Evolutionary conservation across 306 rosid species (phyloP).

Genomic region (Corylus heterophylla): DNA sequence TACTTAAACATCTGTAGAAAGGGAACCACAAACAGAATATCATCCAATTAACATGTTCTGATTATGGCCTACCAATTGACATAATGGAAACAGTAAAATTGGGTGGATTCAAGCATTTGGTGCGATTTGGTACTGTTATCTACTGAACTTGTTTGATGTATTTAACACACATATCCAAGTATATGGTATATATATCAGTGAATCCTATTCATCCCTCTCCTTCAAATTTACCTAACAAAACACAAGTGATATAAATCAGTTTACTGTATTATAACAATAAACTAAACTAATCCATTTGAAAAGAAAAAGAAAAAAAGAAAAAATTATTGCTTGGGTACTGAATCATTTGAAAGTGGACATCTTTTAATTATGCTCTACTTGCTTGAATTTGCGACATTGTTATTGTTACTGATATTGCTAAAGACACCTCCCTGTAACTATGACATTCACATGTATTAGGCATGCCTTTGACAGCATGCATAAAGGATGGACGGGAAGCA

Average conservation of each 20-base stretch:
- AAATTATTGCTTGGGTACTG: background rate
- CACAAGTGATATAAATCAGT: background rate
- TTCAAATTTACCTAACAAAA: background rate
- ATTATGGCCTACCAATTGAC: background rate
- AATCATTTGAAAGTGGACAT: background rate
- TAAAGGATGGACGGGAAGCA: constrained; percentile 59
- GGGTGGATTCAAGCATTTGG: background rate
- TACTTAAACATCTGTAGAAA: background rate
- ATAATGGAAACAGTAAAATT: background rate
- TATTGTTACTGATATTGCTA: constrained; percentile 4
- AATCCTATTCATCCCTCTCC: background rate
- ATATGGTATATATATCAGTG: background rate
- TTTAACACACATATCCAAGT: background rate
- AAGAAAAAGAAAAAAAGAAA: too few species aligned
- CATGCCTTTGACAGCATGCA: constrained; percentile 64
- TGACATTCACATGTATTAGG: constrained; percentile 17
- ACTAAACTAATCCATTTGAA: background rate
- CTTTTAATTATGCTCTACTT: background rate
- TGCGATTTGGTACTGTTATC: background rate
- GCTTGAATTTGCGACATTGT: constrained; percentile 3
- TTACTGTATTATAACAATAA: background rate
- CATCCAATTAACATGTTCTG: background rate
- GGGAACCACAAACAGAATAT: background rate
- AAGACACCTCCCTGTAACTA: constrained; percentile 7
- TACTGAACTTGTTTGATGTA: background rate